Evolutionary conservation across 176 grass and related monocot genomes (phyloP).

Genomic region (Musa troglodytarum): DNA sequence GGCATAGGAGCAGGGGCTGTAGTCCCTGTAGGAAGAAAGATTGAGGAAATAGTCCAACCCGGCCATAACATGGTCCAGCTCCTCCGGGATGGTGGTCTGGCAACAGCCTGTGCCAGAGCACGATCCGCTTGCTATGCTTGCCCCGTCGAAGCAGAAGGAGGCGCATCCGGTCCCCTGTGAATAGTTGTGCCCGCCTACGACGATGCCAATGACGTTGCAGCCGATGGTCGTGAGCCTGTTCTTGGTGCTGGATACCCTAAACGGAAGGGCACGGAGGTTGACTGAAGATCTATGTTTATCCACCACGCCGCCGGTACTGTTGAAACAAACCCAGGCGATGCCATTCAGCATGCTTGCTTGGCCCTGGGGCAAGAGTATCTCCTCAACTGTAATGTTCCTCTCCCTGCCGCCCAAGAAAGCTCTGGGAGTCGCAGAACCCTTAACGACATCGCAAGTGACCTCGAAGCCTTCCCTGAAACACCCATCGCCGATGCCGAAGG

Average conservation of each 20-base stretch:
- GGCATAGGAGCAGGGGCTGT: not conserved
- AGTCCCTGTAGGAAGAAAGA: not conserved
- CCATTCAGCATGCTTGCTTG: too few relatives aligned
- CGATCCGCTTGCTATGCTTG: too few relatives aligned
- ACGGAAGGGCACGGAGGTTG: fast-evolving
- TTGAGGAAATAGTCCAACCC: fast-evolving
- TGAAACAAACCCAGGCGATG: not conserved
- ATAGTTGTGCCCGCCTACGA: too few relatives aligned
- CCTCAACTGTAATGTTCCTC: not conserved
- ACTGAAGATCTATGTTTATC: not conserved
- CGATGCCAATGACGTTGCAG: not conserved
- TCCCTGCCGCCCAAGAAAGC: not conserved
- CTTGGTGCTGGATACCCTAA: not conserved
- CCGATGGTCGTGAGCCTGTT: not conserved
- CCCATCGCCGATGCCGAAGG: not conserved
- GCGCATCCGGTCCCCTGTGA: not conserved
- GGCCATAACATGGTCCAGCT: not conserved
- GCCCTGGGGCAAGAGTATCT: not conserved
- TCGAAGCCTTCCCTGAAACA: not conserved
- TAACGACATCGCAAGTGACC: not conserved
- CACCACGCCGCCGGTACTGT: not conserved
- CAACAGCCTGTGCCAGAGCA: not conserved
- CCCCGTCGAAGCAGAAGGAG: not conserved
- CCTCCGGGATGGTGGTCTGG: not conserved
- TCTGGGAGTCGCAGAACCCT: not conserved